phyloP scores from a whole-genome alignment of 768 basidiomycete genomes.

The Megacollybia marginata region DNA sequence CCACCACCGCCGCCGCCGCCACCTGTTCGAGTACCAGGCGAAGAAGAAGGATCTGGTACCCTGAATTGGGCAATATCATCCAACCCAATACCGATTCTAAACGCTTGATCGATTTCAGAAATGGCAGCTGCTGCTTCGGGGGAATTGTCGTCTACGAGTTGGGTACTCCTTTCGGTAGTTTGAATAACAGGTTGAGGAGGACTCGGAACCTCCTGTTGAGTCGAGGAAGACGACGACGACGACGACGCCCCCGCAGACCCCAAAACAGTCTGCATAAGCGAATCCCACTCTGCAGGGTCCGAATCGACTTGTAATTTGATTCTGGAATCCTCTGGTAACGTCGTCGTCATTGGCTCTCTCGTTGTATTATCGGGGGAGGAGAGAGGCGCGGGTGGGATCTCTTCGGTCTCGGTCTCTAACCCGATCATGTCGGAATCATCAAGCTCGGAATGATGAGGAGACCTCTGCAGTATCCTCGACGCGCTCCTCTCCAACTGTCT shows the following conservation, averaged over 20 bases:
- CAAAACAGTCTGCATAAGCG: neutral
- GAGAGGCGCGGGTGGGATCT: too few relatives aligned
- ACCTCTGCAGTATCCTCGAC: neutral
- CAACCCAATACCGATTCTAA: neutral
- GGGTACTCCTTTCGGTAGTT: neutral
- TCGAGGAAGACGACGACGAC: too few relatives aligned
- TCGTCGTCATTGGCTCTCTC: too few relatives aligned
- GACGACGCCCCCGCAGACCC: neutral
- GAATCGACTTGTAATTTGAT: neutral
- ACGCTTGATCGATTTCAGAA: too few relatives aligned
- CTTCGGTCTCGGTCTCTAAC: neutral
- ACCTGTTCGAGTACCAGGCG: too few relatives aligned
- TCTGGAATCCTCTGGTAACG: neutral
- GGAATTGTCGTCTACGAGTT: too few relatives aligned
- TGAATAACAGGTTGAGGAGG: too few relatives aligned
- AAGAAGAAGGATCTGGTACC: neutral
- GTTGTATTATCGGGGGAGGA: too few relatives aligned
- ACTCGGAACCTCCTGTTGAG: too few relatives aligned
- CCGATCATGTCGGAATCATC: neutral
- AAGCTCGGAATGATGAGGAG: neutral
- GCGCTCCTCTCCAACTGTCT: neutral
- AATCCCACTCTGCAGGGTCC: neutral
- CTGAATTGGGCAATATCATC: neutral
- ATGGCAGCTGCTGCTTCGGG: too few relatives aligned
- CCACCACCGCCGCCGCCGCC: too few relatives aligned